These are phyloP conservation scores for Crithidia fasciculata DNA, from an alignment of 208 protist species.

Conservation along the genomic window DNA sequence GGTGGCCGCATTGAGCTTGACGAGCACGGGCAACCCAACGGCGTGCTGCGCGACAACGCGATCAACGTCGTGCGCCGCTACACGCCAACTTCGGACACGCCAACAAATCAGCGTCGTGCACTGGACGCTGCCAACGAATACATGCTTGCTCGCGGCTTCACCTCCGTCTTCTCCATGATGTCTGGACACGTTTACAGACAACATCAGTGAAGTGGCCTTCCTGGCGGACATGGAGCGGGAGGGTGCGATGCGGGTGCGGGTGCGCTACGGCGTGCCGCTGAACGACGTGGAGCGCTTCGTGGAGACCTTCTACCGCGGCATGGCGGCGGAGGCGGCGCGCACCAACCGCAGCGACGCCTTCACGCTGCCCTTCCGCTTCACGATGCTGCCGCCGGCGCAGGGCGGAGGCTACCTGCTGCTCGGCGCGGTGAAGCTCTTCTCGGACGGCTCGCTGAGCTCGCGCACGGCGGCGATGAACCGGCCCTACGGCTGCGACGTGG, in stretches of 20 bases:
- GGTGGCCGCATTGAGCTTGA: constrained; percentile 47
- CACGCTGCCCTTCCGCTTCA: constrained; percentile 51
- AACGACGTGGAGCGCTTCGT: constrained; percentile 35
- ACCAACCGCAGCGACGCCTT: constrained; percentile 35
- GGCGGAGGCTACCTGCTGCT: constrained; percentile 52
- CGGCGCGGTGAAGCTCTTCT: constrained; percentile 65
- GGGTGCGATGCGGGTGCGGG: constrained; percentile 45
- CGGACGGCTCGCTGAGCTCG: constrained; percentile 69
- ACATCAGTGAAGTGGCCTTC: constrained; percentile 44
- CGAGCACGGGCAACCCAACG: constrained; percentile 49
- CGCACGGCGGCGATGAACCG: constrained; percentile 64
- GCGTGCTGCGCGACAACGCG: constrained; percentile 68
- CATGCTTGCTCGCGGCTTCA: constrained; percentile 50
- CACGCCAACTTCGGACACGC: constrained; percentile 30
- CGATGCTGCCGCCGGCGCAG: constrained; percentile 28
- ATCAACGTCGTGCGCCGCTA: constrained; percentile 33
- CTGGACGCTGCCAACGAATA: constrained; percentile 34
- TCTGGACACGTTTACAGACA: constrained; percentile 41
- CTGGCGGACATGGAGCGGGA: constrained; percentile 34
- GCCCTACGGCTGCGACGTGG: constrained; percentile 45
- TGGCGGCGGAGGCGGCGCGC: constrained; percentile 22
- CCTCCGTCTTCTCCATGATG: constrained; percentile 61
- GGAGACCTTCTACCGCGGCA: constrained; percentile 19
- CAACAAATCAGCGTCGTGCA: constrained; percentile 21
- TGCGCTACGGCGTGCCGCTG: constrained; percentile 44